Evolutionary conservation across 2,329 filamentous ascomycete species (phyloP).

Genomic region (Colletotrichum cordylinicola): DNA sequence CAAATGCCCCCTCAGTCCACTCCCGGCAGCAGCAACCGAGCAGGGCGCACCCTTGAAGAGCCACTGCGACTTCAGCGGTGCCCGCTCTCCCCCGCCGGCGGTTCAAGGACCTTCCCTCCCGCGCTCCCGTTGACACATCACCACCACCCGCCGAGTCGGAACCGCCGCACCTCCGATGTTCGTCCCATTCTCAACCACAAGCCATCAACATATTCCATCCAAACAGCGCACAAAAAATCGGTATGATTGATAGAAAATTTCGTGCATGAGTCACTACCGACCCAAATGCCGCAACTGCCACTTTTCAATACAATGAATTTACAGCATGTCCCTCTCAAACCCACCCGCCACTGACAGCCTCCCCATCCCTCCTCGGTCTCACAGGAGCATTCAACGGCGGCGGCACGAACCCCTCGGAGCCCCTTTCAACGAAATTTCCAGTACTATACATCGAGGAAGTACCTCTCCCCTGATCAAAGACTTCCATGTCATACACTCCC

Average conservation of each 20-base stretch:
- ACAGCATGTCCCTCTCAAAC: not conserved
- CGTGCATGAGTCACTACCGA: not conserved
- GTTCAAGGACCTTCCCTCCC: conserved; percentile 2
- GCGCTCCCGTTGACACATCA: not conserved
- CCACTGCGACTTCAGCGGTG: not conserved
- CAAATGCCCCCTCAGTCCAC: not conserved
- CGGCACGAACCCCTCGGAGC: not conserved
- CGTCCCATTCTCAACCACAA: not conserved
- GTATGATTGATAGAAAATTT: not conserved
- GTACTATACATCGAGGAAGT: not conserved
- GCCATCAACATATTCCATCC: not conserved
- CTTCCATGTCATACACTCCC: not conserved
- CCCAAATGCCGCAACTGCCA: not conserved
- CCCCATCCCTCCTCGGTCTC: not conserved
- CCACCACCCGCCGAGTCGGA: not conserved
- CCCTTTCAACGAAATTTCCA: not conserved
- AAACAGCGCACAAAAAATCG: not conserved
- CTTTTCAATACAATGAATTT: not conserved
- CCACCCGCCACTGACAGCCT: not conserved
- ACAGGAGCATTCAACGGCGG: not conserved
- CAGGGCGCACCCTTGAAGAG: not conserved
- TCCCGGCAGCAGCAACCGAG: not conserved
- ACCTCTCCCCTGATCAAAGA: not conserved
- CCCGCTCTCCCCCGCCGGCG: not conserved
- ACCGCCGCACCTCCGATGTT: not conserved